phyloP scores from a whole-genome alignment of 805 yeast species.

The Metschnikowia peoriensis region DNA sequence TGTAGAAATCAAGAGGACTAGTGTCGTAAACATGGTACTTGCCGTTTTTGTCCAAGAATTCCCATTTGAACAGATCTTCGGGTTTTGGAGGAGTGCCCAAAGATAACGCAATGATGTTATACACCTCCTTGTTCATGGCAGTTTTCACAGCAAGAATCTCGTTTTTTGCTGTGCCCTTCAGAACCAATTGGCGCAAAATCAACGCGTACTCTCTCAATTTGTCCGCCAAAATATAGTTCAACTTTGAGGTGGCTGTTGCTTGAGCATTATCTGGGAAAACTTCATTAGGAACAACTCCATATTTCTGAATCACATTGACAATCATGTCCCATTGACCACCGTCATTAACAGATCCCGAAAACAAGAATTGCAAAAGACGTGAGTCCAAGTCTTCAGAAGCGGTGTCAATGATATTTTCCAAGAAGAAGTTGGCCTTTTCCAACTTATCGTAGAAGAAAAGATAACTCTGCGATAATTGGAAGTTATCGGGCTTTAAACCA shows the following conservation, averaged over 20 bases:
- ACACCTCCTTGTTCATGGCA: constrained; percentile 57
- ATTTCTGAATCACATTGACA: constrained; percentile 70
- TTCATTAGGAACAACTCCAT: constrained; percentile 76
- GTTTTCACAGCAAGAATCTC: constrained; percentile 35
- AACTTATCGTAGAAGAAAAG: constrained; percentile 82
- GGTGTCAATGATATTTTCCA: constrained; percentile 74
- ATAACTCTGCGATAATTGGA: constrained; percentile 77
- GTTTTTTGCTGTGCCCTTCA: constrained; percentile 39
- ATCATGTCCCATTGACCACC: constrained; percentile 92
- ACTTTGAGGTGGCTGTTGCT: constrained; percentile 49
- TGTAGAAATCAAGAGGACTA: constrained; percentile 67
- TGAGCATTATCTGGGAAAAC: constrained; percentile 68
- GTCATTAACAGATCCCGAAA: constrained; percentile 67
- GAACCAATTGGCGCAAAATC: constrained; percentile 52
- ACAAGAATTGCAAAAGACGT: constrained; percentile 63
- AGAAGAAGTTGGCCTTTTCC: constrained; percentile 78
- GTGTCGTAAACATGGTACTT: constrained; percentile 49
- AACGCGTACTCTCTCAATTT: constrained; percentile 79
- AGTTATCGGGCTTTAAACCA: constrained; percentile 50
- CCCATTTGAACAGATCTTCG: constrained; percentile 67
- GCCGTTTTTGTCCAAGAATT: constrained; percentile 70
- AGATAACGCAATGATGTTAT: constrained; percentile 62
- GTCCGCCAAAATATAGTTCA: constrained; percentile 64
- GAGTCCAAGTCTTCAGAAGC: constrained; percentile 64
- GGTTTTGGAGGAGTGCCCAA: constrained; percentile 82